Conservation (phyloP, 2,329 filamentous ascomycete species). For the Fusarium sambucinum region DNA sequence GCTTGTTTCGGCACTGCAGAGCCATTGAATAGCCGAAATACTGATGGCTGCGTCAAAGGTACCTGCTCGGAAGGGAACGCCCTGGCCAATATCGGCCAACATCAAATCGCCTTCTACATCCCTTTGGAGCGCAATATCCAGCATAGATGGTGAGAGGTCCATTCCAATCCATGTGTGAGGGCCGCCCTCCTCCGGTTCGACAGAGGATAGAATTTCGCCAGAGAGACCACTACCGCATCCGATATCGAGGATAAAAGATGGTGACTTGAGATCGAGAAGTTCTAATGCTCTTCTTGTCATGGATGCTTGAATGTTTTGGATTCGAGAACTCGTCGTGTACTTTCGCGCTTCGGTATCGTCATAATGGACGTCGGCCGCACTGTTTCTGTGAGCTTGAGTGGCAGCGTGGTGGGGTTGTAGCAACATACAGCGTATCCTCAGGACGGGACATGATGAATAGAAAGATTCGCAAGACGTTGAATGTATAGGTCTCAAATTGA, state of each 20-base stretch:
- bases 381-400: constrained; percentile 55
- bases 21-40: constrained; percentile 97
- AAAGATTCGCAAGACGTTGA: not conserved
- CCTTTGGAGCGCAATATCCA: constrained; percentile 91
- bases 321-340: constrained; percentile 96
- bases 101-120: constrained; percentile 95
- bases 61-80: constrained; percentile 91
- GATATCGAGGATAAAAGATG: constrained; percentile 94
- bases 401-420: constrained; percentile 37
- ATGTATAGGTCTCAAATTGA: not conserved
- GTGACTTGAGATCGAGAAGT: constrained; percentile 82
- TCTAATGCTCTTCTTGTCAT: constrained; percentile 96
- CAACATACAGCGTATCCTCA: constrained; percentile 86
- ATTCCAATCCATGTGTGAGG: constrained; percentile 98
- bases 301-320: constrained; percentile 91
- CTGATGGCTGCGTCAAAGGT: constrained; percentile 95
- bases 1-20: constrained; percentile 93
- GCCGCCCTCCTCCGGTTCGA: constrained; percentile 76
- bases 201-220: constrained; percentile 89
- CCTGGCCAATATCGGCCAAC: constrained; percentile 94
- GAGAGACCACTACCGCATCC: constrained; percentile 96
- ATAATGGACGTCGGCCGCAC: constrained; percentile 96
- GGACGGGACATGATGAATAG: constrained; percentile 86
- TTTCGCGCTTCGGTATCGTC: constrained; percentile 95
- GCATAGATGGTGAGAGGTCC: constrained; percentile 95